Percentiles rank a stretch among this genome's conserved stretches.
phyloP scores from a whole-genome alignment of 2,329 filamentous ascomycete species.

The Hymenoscyphus scutula region DNA sequence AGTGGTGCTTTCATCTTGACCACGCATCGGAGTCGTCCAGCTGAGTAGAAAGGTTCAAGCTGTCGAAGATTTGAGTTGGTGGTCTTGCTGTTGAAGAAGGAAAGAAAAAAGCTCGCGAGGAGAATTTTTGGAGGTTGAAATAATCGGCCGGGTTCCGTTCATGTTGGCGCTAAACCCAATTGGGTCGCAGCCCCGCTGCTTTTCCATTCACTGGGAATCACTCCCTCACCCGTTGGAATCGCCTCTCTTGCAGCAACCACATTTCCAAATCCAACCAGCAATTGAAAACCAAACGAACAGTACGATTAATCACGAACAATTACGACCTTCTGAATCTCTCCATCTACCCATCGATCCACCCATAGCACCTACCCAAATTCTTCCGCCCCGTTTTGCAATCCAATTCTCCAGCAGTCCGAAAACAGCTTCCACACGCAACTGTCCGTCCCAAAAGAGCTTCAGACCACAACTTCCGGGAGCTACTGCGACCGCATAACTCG shows the following conservation, averaged over 20 bases:
- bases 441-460: slow-evolving; percentile 19
- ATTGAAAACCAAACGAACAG: slow-evolving; percentile 21
- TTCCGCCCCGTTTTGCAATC: neutral
- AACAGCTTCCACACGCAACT: slow-evolving; percentile 20
- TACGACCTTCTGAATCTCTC: slow-evolving; percentile 9
- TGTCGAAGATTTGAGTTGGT: slow-evolving; percentile 74
- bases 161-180: slow-evolving; percentile 34
- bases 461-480: slow-evolving; percentile 18
- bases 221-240: neutral
- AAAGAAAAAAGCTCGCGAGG: slow-evolving; percentile 33
- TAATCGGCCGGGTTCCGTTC: slow-evolving; percentile 10
- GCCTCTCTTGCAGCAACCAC: slow-evolving; percentile 17
- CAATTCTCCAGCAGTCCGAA: slow-evolving; percentile 16
- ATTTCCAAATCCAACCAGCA: slow-evolving; percentile 17
- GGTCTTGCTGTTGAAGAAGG: slow-evolving; percentile 55
- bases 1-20: slow-evolving; percentile 68
- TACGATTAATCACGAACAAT: slow-evolving; percentile 14
- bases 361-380: neutral
- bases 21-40: slow-evolving; percentile 68
- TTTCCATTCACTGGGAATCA: neutral
- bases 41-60: slow-evolving; percentile 55
- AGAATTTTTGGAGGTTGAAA: slow-evolving; percentile 23
- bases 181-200: slow-evolving; percentile 10
- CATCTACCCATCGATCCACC: neutral
- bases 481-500: slow-evolving; percentile 13